phyloP scores from a whole-genome alignment of 768 basidiomycete species.

The Phlegmacium glaucopus region DNA sequence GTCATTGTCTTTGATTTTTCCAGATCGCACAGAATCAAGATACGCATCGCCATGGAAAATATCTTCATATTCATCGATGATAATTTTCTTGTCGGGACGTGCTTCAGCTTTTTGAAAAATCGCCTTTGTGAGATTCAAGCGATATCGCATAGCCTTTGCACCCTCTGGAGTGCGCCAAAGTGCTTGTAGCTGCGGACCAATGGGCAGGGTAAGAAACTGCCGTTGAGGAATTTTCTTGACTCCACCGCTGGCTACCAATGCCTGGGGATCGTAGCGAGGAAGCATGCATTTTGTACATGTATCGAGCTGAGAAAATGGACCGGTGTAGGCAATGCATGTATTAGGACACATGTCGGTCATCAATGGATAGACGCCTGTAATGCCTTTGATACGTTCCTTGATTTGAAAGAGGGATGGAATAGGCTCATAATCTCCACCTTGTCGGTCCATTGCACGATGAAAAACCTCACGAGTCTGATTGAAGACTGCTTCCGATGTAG shows the following conservation, averaged over 20 bases:
- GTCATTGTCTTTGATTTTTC: slow-evolving; percentile 21
- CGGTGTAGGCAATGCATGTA: slow-evolving; percentile 15
- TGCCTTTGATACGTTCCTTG: slow-evolving; percentile 6
- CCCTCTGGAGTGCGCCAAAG: slow-evolving; percentile 10
- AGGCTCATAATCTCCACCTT: background rate
- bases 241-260: background rate
- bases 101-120: slow-evolving; percentile 2
- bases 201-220: slow-evolving; percentile 18
- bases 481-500: slow-evolving; percentile 4
- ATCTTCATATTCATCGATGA: slow-evolving; percentile 14
- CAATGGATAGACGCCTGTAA: slow-evolving; percentile 14
- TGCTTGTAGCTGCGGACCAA: slow-evolving; percentile 21
- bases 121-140: background rate
- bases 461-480: slow-evolving; percentile 1
- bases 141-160: slow-evolving; percentile 6
- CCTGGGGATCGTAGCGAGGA: slow-evolving; percentile 3
- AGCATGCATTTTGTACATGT: slow-evolving; percentile 9
- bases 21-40: slow-evolving; percentile 10
- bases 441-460: background rate
- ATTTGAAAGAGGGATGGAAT: slow-evolving; percentile 4
- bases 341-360: slow-evolving; percentile 14
- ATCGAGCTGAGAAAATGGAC: slow-evolving; percentile 8
- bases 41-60: slow-evolving; percentile 25
- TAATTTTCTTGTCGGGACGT: background rate
- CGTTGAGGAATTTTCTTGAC: slow-evolving; percentile 3